Percentiles rank a stretch among this genome's conserved stretches.
These are phyloP conservation scores for Arctium minus DNA, from an alignment of 129 eudicot species.

Conservation along the genomic window DNA sequence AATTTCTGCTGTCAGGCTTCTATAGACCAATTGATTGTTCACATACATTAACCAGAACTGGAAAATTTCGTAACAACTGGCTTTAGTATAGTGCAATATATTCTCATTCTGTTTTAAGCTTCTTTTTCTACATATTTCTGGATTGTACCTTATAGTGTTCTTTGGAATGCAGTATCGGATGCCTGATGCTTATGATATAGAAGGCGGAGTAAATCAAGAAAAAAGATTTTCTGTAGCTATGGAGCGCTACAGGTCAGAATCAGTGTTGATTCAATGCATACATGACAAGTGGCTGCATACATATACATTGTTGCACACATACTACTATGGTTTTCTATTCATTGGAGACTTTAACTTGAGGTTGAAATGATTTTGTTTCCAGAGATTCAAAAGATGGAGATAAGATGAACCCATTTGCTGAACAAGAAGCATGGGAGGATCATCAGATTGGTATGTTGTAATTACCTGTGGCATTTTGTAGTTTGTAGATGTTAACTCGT, in stretches of 20 bases:
- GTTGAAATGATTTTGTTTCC: conserved; percentile 7
- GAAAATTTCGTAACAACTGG: not conserved
- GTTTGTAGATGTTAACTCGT: conserved; percentile 5
- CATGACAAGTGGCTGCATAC: not conserved
- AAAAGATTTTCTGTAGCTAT: conserved; percentile 89
- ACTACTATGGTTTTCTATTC: not conserved
- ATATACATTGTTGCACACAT: not conserved
- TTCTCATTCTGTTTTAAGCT: not conserved
- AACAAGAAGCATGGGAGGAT: conserved; percentile 99
- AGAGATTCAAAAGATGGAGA: conserved; percentile 79
- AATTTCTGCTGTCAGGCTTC: not conserved
- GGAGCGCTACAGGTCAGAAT: conserved; percentile 81
- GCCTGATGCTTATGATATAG: conserved; percentile 93
- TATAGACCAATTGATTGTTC: not conserved
- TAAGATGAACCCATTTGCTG: conserved; percentile 97
- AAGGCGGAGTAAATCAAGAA: conserved; percentile 87
- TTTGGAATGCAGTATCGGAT: conserved; percentile 69
- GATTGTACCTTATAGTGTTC: not conserved
- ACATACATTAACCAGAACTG: not conserved
- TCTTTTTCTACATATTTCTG: not conserved
- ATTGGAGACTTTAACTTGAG: not conserved
- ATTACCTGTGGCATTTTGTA: not conserved
- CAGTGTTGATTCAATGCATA: not conserved
- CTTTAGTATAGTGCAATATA: not conserved
- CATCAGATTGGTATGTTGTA: conserved; percentile 79